Evolutionary conservation across 2,329 filamentous ascomycete species (phyloP), one percentile per base, ranked within the genome.

Genomic region (Cladosporium halotolerans): DNA sequence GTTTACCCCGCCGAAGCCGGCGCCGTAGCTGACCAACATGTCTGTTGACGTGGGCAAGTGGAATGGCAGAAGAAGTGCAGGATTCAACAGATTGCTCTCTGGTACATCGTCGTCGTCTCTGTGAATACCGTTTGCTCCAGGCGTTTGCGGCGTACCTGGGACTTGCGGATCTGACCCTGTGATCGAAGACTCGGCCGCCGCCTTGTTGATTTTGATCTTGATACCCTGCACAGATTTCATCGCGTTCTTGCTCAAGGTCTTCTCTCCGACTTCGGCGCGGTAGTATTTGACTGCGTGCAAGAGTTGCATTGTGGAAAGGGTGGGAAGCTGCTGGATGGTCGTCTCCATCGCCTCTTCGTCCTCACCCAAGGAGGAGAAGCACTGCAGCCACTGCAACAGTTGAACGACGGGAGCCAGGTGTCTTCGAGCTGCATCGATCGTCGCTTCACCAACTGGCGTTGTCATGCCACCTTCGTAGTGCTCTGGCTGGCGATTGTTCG

Each of bases 371-470:
- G 90, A 96, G 1, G 93, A 97, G 71, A 97, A 97, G 70, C 91
- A 96, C 68, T 99, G 93, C 34, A 99, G 76, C 93, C 93, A 99
- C 70, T 99, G 93, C 5, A 99, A 76, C 2, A 99, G 78, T 69
- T 99, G 93, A 52, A 97, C 91, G 16, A 96, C 81, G 4, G 93
- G 93, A 7, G 88, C 86, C 16, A 99, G 78, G 68, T 99, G 92
- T 57, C 85, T 81, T 59, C 90, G 81, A 18, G 90, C 84, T 3
- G 90, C 82, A 40, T 97, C 92, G 16, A 93, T 79, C 0, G 89
- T 96, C 49, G 83, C 88, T 67, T 97, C 93, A 3, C 92, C 92
- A 1, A 85, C 88, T 6, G 88, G 84, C 14, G 80, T 86, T 70
- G 89, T 91, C 50, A 92, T 91, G 14, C 92, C 92, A 62, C 90